Evolutionary conservation across 176 grass and related monocot species (phyloP), one percentile per base, ranked within the genome.

Genomic region (Bolboschoenus planiculmis): DNA sequence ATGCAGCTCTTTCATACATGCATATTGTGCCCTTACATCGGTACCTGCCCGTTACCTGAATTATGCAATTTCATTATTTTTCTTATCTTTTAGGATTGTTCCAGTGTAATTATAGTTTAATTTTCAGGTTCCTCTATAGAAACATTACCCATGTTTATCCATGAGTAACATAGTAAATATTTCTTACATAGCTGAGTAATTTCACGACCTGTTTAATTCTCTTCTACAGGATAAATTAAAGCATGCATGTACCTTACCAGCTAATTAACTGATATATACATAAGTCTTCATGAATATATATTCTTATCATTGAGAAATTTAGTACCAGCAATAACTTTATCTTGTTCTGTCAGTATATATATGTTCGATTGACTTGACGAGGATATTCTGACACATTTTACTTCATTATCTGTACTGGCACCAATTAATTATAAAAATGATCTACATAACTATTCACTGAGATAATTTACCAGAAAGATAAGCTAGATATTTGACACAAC

Each of bases 31-130:
- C 23, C 13, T 43, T 73, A 73, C 64, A 72, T 26, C 40, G 33
- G 21, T 73, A 73, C 46, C 51, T 50, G 46, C 46, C 51, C 31
- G 46, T 77, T 31, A 30, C 27, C 27, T 0, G 14, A 15, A 77
- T 77, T 77, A 53, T 53, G 46, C 27, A 77, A 77, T 77, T 29
- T 33, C 27, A 33, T 77, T n/a, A n/a, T n/a, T n/a, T 48, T 77
- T 20, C 0, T 4, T 77, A 15, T 14, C 10, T 24, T 14, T 30
- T 50, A 50, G 23, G 23, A 37, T 18, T n/a, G 6, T 67, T n/a
- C 2, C 13, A 66, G 24, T 34, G 15, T 67, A 7, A 67, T n/a
- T n/a, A n/a, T n/a, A n/a, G n/a, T n/a, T n/a, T 67, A 67, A 62
- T 13, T 31, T 62, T 62, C 18, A 30, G 29, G 34, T 37, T 16